phyloP scores from a whole-genome alignment of 129 eudicot genomes.

The Artemisia annua region DNA sequence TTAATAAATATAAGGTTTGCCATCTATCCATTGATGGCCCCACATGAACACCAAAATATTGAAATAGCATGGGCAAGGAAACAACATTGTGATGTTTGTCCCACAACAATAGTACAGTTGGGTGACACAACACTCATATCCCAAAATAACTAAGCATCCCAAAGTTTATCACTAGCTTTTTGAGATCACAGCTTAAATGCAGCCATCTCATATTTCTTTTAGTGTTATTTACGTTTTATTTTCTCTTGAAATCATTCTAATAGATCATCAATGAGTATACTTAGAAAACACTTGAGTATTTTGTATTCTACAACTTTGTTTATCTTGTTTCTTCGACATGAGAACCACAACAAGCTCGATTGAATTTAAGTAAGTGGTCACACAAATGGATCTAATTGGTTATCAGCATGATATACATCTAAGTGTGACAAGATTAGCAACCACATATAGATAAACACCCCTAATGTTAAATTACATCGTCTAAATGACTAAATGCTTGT shows the following conservation, averaged over 20 bases:
- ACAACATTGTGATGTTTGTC: constrained; percentile 15
- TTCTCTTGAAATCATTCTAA: not conserved
- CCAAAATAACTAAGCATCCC: constrained; percentile 22
- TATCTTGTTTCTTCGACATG: too few relatives aligned
- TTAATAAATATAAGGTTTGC: not conserved
- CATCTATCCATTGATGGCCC: constrained; percentile 14
- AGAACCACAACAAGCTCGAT: too few relatives aligned
- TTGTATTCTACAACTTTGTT: too few relatives aligned
- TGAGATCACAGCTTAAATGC: constrained; percentile 18
- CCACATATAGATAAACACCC: too few relatives aligned
- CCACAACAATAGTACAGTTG: constrained; percentile 17
- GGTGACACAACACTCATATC: constrained; percentile 5
- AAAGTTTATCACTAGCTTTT: constrained; percentile 14
- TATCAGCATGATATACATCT: too few relatives aligned
- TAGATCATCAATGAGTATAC: not conserved
- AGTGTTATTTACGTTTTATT: not conserved
- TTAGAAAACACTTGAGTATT: not conserved
- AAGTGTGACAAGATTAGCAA: too few relatives aligned
- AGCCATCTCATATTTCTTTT: constrained; percentile 4
- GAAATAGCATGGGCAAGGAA: constrained; percentile 16
- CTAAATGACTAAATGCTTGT: too few relatives aligned
- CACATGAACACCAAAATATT: constrained; percentile 23
- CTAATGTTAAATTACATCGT: too few relatives aligned
- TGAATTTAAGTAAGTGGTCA: too few relatives aligned
- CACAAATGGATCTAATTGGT: too few relatives aligned